Evolutionary conservation across 2,329 filamentous ascomycete genomes (phyloP).

Genomic region (Microthyrium microscopicum): DNA sequence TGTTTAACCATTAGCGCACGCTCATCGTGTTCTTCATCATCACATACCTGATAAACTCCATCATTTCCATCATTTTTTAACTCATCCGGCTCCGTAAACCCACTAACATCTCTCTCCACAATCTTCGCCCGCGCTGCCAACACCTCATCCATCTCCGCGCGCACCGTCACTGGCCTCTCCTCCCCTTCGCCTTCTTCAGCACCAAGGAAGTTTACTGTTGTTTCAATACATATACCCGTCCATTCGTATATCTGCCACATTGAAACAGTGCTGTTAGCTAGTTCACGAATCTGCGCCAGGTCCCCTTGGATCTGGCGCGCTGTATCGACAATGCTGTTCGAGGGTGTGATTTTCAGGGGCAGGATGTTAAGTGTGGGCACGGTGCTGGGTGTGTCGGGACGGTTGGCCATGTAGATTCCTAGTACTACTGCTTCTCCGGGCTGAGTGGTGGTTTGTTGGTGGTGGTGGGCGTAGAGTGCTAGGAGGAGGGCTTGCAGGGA

Average conservation of each 20-base stretch:
- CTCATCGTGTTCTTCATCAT: slow-evolving; percentile 8
- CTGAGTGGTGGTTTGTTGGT: background rate
- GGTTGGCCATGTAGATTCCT: slow-evolving; percentile 73
- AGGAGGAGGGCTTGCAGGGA: slow-evolving; percentile 62
- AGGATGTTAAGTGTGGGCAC: slow-evolving; percentile 63
- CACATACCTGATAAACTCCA: slow-evolving; percentile 2
- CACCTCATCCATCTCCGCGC: slow-evolving; percentile 1
- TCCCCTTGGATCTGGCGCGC: slow-evolving; percentile 52
- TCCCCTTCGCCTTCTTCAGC: slow-evolving; percentile 20
- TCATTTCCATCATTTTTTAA: slow-evolving; percentile 11
- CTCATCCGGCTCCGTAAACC: slow-evolving; percentile 5
- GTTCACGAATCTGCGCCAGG: slow-evolving; percentile 41
- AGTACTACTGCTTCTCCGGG: slow-evolving; percentile 25
- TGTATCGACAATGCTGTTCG: slow-evolving; percentile 25
- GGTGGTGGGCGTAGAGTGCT: slow-evolving; percentile 42
- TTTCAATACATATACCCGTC: slow-evolving; percentile 55
- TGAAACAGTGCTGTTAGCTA: slow-evolving; percentile 39
- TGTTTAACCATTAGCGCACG: slow-evolving; percentile 15
- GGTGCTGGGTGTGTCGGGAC: slow-evolving; percentile 38
- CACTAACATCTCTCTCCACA: slow-evolving; percentile 10
- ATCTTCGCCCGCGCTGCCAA: slow-evolving; percentile 13
- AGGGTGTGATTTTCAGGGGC: slow-evolving; percentile 43
- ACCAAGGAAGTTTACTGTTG: slow-evolving; percentile 67
- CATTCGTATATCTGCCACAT: slow-evolving; percentile 58
- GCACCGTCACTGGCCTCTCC: background rate